Evolutionary conservation across 2,329 filamentous ascomycete genomes (phyloP).

Genomic region (Cryphonectria nitschkei): DNA sequence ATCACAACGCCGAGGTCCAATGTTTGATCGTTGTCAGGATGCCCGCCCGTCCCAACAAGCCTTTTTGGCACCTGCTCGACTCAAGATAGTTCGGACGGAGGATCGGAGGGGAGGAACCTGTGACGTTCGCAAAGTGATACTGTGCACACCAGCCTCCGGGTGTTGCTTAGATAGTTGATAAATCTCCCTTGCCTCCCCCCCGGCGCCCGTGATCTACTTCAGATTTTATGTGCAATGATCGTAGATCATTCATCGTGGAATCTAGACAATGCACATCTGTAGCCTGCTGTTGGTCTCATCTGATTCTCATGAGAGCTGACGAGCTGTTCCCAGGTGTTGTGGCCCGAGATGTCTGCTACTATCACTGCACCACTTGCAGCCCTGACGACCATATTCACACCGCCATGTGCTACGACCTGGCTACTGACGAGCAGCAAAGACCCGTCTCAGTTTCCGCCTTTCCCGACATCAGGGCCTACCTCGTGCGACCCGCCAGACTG

Average conservation of each 20-base stretch:
- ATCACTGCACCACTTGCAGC: conserved; percentile 40
- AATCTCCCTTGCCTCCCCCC: neutral
- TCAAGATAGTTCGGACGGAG: conserved; percentile 2
- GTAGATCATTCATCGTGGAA: neutral
- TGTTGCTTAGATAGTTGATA: neutral
- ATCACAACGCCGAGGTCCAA: neutral
- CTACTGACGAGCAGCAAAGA: conserved; percentile 43
- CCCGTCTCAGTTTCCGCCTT: conserved; percentile 45
- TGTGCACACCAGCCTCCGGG: neutral
- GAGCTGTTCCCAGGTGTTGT: neutral
- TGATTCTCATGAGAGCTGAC: neutral
- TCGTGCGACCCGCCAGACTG: conserved; percentile 44
- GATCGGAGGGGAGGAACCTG: too few relatives aligned
- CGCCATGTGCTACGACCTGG: conserved; percentile 45
- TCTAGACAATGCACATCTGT: neutral
- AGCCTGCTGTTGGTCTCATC: neutral
- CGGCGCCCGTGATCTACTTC: neutral
- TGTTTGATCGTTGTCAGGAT: conserved; percentile 12
- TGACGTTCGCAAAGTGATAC: neutral
- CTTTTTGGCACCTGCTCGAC: conserved; percentile 5
- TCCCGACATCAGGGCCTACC: conserved; percentile 38
- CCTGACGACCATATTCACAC: conserved; percentile 46
- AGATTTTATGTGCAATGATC: neutral
- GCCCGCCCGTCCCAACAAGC: neutral
- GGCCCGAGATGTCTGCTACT: conserved; percentile 15